Percentiles rank a stretch among this genome's conserved stretches.
Conservation (phyloP, 306 rosid species). For the Pyrus communis region DNA sequence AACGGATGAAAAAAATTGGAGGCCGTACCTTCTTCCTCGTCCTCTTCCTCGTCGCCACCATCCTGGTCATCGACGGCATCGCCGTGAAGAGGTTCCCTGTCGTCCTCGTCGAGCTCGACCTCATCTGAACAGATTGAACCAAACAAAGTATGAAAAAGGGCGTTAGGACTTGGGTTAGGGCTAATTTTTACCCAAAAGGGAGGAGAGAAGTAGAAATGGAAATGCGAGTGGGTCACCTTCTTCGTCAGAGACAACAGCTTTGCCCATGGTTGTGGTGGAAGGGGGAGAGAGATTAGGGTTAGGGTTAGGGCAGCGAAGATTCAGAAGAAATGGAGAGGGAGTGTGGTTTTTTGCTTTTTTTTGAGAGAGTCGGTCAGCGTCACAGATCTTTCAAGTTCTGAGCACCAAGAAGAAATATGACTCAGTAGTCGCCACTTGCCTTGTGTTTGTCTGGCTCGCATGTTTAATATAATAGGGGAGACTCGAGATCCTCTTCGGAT, state of each 20-base stretch:
- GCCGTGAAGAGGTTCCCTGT: constrained; percentile 53
- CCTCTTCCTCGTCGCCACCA: constrained; percentile 71
- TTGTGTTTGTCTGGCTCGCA: too few relatives aligned
- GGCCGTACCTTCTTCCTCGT: constrained; percentile 75
- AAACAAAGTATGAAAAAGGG: neutral
- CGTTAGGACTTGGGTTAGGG: neutral
- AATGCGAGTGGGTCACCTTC: constrained; percentile 50
- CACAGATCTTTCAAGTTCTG: too few relatives aligned
- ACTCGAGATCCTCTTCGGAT: too few relatives aligned
- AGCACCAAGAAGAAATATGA: too few relatives aligned
- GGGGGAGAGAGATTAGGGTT: neutral
- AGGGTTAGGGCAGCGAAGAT: neutral
- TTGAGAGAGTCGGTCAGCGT: too few relatives aligned
- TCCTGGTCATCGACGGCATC: constrained; percentile 41
- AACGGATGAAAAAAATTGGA: neutral
- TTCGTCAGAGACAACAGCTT: constrained; percentile 41
- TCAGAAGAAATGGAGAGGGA: too few relatives aligned
- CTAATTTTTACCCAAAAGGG: neutral
- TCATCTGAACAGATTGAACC: constrained; percentile 46
- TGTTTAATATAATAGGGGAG: too few relatives aligned
- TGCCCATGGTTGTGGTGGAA: constrained; percentile 21
- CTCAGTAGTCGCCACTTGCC: too few relatives aligned
- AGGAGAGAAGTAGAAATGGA: neutral
- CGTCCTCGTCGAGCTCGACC: constrained; percentile 64
- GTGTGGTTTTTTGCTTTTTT: too few relatives aligned